Percentiles rank a stretch among this genome's conserved stretches.
Conservation (phyloP, 2,329 filamentous ascomycete species). For the Pestalotiopsis sp. region DNA sequence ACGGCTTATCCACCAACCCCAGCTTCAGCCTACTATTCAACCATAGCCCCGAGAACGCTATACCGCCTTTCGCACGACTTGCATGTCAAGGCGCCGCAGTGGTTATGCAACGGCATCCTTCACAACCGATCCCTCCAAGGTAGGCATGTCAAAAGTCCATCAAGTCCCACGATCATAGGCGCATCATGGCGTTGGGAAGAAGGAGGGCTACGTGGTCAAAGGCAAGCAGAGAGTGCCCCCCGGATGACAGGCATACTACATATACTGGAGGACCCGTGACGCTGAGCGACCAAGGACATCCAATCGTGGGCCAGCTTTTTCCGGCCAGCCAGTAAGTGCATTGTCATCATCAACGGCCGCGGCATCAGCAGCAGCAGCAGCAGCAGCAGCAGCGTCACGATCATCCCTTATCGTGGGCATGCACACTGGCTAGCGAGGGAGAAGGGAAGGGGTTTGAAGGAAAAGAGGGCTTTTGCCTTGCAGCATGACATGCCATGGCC, state of each 20-base stretch:
- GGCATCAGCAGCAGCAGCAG: background rate
- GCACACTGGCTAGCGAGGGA: background rate
- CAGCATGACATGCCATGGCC: background rate
- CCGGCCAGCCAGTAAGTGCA: background rate
- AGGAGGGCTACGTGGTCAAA: background rate
- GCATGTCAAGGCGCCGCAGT: background rate
- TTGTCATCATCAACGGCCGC: background rate
- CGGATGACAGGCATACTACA: background rate
- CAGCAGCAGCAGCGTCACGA: background rate
- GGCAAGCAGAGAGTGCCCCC: background rate
- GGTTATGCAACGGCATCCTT: background rate
- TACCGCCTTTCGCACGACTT: conserved; percentile 1
- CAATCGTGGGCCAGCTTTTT: background rate
- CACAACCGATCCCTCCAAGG: background rate
- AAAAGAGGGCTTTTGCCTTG: background rate
- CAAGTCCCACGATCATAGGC: background rate
- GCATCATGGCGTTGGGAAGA: background rate
- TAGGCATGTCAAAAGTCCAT: background rate
- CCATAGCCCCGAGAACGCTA: background rate
- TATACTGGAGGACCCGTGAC: background rate
- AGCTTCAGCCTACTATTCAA: background rate
- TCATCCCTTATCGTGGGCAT: background rate
- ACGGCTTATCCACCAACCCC: background rate
- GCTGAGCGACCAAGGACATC: background rate
- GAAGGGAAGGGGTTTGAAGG: background rate